Evolutionary conservation across 139 green algal genomes (phyloP), one percentile per base, ranked within the genome.

Genomic region (Nannochloris sp.): DNA sequence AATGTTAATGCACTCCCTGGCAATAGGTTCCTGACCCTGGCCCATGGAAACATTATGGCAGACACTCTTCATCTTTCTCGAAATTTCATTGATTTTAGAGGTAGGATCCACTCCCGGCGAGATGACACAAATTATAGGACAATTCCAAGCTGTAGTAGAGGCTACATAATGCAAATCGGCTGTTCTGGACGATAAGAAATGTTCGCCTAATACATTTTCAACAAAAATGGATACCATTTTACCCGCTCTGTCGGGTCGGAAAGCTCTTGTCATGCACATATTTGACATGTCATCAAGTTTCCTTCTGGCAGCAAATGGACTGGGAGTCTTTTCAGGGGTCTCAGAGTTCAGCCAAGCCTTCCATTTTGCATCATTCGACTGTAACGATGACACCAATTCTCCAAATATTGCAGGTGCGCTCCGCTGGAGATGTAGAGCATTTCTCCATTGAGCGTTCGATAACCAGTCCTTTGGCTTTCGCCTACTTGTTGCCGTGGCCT

Each of bases 61-160:
- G 92, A 92, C 91, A 67, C 93, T 88, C 82, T 96, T 96, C 75
- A 92, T 95, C 63, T 72, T 79, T 77, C 94, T 95, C 31, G 91
- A 91, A 37, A 96, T 74, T 66, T 97, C 90, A 69, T 95, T 87
- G 44, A 96, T 91, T 3, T 88, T 76, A 71, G 93, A 93, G 13
- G 89, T 96, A n/a, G 91, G 90, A 63, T 97, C 91, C 20, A 85
- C 80, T 36, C 90, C 78, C 57, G 46, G 46, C 6, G 85, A 95
- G 49, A 97, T 81, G 66, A 97, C 81, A 84, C 88, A 96, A 71
- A 97, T 94, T 40, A 97, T 69, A n/a, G 83, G 91, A 65, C 66
- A 83, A 64, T 79, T 80, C 45, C 77, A 76, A 48, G 78, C 62
- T 25, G 55, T 80, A 73, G 95, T 87, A 9, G 14, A 26, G 75